Evolutionary conservation across 2,329 filamentous ascomycete species (phyloP), one percentile per base, ranked within the genome.

Genomic region (Gaeumannomyces tritici): DNA sequence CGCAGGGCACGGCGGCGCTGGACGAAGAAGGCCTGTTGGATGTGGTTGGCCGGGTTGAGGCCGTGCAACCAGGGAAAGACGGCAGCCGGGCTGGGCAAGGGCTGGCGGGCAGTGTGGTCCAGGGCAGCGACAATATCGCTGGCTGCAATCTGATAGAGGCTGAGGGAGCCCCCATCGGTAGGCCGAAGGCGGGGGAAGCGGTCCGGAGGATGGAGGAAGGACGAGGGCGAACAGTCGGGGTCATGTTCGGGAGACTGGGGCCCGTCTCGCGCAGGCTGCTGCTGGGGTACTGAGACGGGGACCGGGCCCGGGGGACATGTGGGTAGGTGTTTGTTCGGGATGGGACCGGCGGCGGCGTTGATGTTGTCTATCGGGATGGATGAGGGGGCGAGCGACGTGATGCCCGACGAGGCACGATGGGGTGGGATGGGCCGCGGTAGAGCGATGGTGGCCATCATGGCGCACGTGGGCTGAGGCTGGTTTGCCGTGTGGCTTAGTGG

Each of bases 11-110:
- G 89, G 69, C 88, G 88, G 65, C 91, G 85, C 29, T 89, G 87
- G 61, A 88, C 86, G 73, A 99, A 98, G 78, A 97, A 98, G 8
- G 89, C 85, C 65, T 95, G 83, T 71, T 99, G 95, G 62, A 96
- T 83, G 64, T 91, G 87, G 71, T 99, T 99, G 65, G 89, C 85
- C 0, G 90, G 88, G 70, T 98, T 93, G 55, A 98, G 78, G 28
- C 95, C 95, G 76, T 99, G 95, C 28, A 97, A 80, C 95, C 95
- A 99, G 2, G 95, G 95, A 70, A 98, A 99, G 65, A 98, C 90
- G 64, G 87, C 82, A n/a, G 88, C 84, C 0, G 95, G 87, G 62
- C 93, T 87, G 8, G 95, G 93, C 28, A 98, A 80, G 1, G 92
- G 89, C 70, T 96, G 91, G 2, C 86, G 83, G 3, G 93, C 84